Base-by-base conservation (phyloP, 257 asterid genomes). In the Fraxinus cuspidata region DNA sequence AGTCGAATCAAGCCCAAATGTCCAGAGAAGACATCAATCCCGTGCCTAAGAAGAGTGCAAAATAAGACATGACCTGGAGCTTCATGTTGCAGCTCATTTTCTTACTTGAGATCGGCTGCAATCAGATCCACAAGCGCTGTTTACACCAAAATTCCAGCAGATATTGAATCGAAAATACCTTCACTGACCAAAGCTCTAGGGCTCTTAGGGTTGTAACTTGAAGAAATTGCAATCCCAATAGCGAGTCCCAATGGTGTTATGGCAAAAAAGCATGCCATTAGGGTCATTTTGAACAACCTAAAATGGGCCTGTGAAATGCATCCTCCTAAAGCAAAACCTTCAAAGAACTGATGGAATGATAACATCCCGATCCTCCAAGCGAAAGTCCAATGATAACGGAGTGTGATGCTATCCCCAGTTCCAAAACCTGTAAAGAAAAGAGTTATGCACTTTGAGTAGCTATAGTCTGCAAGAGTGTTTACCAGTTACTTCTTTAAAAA, bases 301-400 rank as follows among this genome's bases (percentile, higher is more conserved):
- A 95, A 86, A 73, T 77, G 84, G 53, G 99, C 98, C 77, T 91
- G 94, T 7, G 97, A 91, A 60, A 95, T 91, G 92, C 99, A 95
- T 71, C 97, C 98, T 15, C 99, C 98, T n/a, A 95, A 83, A 47
- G 98, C 99, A 75, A 95, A 91, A 10, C 97, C 99, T 85, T 95
- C 99, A 1, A 95, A 95, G 85, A 95, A 91, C 51, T 93, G 98
- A 71, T 95, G 98, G 84, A 91, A 95, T 10, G 99, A 85, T 44
- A 95, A 78, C 38, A 97, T 98, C 29, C 91, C 98, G 0, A 95
- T 87, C 56, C 96, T 75, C 99, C 97, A 18, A 94, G 96, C 1
- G 97, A 90, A 3, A 95, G 91, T 0, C 99, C 99, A 12, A 93
- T 95, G 74, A 95, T 90, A 68, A 95, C 88, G 0, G 98, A 95